Conservation (phyloP, 139 green algal species). For the Chlamydomonas incerta region DNA sequence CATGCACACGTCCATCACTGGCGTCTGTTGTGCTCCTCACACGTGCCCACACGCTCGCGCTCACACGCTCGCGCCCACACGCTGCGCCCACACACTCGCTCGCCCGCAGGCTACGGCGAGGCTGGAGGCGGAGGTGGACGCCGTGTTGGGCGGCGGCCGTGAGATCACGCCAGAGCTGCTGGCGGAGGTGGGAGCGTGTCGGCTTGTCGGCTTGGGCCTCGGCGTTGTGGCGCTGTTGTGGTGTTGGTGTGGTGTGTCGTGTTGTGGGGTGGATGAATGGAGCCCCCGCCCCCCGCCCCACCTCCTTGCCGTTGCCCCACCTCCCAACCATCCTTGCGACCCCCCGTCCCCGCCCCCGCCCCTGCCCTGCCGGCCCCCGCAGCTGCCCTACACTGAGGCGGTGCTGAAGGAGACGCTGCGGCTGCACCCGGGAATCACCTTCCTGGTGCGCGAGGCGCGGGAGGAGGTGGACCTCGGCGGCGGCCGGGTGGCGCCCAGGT, state of each 20-base stretch:
- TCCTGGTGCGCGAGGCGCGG: background rate
- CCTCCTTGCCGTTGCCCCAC: background rate
- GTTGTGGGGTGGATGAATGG: no score
- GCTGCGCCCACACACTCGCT: no score
- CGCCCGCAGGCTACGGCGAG: background rate
- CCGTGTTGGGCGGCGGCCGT: background rate
- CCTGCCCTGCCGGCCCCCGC: background rate
- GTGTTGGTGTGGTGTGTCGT: background rate
- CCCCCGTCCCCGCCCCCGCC: background rate
- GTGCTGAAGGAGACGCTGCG: constrained; percentile 57
- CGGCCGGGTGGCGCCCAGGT: constrained; percentile 16
- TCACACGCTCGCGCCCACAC: no score
- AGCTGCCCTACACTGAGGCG: constrained; percentile 37
- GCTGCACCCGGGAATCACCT: constrained; percentile 43
- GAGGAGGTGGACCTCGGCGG: constrained; percentile 10
- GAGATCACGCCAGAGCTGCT: background rate
- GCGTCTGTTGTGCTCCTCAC: no score
- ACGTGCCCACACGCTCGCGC: no score
- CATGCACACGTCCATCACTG: no score
- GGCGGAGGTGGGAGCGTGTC: no score
- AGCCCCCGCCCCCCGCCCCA: background rate
- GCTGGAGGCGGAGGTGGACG: constrained; percentile 33
- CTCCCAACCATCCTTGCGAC: background rate
- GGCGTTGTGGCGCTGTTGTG: no score
- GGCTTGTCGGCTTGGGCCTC: no score